These are phyloP conservation scores for Canavalia ensiformis DNA, from an alignment of 306 rosid species.

Conservation along the genomic window DNA sequence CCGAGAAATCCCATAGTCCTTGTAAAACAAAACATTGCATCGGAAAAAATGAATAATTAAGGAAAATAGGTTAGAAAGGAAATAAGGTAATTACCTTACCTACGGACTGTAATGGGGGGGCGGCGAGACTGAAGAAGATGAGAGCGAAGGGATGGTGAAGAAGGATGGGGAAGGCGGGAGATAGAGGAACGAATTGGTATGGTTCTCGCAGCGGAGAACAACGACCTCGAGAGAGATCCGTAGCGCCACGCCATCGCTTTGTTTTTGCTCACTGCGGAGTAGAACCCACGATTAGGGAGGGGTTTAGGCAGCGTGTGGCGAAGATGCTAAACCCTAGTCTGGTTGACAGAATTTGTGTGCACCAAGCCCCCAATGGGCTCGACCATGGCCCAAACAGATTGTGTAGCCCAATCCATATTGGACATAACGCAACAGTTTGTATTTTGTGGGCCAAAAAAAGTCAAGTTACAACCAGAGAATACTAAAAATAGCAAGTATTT, in stretches of 20 bases:
- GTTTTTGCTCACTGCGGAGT: conserved; percentile 22
- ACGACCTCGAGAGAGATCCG: conserved; percentile 65
- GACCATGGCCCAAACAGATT: neutral
- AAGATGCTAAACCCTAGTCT: conserved; percentile 42
- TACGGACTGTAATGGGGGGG: conserved; percentile 43
- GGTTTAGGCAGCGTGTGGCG: neutral
- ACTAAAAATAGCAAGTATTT: no score
- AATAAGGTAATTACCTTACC: conserved; percentile 37
- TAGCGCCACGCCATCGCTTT: conserved; percentile 63
- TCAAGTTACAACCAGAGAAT: no score
- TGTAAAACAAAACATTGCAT: neutral
- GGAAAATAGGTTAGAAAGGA: neutral
- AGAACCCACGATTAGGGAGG: neutral
- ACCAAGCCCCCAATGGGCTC: neutral
- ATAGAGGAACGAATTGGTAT: conserved; percentile 49
- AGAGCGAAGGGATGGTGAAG: conserved; percentile 50
- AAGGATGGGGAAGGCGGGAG: conserved; percentile 47
- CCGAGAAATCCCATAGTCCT: conserved; percentile 56
- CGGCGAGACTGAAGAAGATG: conserved; percentile 55
- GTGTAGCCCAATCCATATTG: neutral
- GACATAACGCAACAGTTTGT: neutral
- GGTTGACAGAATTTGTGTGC: neutral
- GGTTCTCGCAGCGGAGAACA: conserved; percentile 61
- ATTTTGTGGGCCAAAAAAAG: no score
- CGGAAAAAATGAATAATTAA: neutral